These are phyloP conservation scores for Collariella sp. DNA, from an alignment of 495 filamentous ascomycete genomes.

Conservation along the genomic window DNA sequence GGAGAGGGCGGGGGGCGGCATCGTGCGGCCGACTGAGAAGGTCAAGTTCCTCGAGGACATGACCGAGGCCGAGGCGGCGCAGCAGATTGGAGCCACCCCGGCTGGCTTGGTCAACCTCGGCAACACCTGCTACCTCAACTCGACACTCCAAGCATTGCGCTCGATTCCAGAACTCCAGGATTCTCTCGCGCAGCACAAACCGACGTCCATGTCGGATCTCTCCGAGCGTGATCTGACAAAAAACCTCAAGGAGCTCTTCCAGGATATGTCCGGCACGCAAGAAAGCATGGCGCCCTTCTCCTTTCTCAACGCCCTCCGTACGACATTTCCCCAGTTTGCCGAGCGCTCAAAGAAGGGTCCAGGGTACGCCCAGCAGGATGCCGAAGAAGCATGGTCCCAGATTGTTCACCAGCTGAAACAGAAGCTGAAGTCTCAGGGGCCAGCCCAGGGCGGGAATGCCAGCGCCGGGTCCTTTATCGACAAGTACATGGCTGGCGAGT, in stretches of 20 bases:
- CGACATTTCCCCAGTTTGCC: slow-evolving; percentile 85
- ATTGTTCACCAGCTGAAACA: slow-evolving; percentile 79
- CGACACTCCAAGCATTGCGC: slow-evolving; percentile 81
- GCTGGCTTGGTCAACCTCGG: slow-evolving; percentile 88
- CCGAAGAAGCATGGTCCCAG: slow-evolving; percentile 97
- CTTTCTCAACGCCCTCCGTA: slow-evolving; percentile 76
- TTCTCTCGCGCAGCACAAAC: slow-evolving; percentile 61
- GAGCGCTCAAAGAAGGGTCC: slow-evolving; percentile 71
- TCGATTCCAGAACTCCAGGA: slow-evolving; percentile 86
- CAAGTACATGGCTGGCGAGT: slow-evolving; percentile 77
- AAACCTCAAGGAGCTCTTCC: slow-evolving; percentile 79
- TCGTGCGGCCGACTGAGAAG: slow-evolving; percentile 70
- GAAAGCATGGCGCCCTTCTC: slow-evolving; percentile 75
- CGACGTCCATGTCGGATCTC: slow-evolving; percentile 22
- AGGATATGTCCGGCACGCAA: slow-evolving; percentile 87
- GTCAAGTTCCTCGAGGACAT: slow-evolving; percentile 93
- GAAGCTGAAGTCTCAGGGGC: slow-evolving; percentile 60
- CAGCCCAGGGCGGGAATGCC: slow-evolving; percentile 26
- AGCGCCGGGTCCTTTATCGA: slow-evolving; percentile 68
- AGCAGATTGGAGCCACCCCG: slow-evolving; percentile 71
- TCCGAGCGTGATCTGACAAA: slow-evolving; percentile 63
- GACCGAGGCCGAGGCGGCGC: slow-evolving; percentile 88
- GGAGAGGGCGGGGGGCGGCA: slow-evolving; percentile 48
- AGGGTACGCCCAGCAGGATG: slow-evolving; percentile 92
- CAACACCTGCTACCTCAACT: slow-evolving; percentile 98